phyloP scores from a whole-genome alignment of 306 rosid species.

The Dalbergia cochinchinensis region DNA sequence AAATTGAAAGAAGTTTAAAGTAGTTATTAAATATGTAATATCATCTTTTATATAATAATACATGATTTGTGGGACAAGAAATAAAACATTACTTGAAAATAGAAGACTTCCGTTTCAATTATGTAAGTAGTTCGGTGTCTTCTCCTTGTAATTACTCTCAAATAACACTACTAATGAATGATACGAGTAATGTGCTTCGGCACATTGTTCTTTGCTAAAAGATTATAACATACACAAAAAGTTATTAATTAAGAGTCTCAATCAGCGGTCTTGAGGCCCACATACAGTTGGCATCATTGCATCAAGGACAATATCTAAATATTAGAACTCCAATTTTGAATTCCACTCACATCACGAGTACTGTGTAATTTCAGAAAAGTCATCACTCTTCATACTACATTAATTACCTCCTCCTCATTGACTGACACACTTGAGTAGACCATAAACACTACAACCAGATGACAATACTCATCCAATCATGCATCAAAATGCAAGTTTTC shows the following conservation, averaged over 20 bases:
- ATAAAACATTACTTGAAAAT: too few species aligned
- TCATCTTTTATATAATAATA: too few species aligned
- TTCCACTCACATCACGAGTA: neutral
- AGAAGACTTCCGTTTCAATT: too few species aligned
- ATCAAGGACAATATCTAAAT: neutral
- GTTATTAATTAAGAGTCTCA: neutral
- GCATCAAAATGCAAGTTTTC: slow-evolving; percentile 15
- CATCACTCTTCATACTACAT: neutral
- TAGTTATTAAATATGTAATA: too few species aligned
- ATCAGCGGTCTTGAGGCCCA: slow-evolving; percentile 4
- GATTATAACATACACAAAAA: neutral
- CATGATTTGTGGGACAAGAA: too few species aligned
- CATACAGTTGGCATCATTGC: slow-evolving; percentile 16
- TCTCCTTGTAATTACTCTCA: neutral
- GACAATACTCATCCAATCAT: slow-evolving; percentile 27
- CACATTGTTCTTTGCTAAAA: slow-evolving; percentile 4
- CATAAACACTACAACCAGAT: slow-evolving; percentile 42
- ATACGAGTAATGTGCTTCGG: neutral
- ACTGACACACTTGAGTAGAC: slow-evolving; percentile 18
- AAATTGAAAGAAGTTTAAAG: too few species aligned
- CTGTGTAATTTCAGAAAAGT: neutral
- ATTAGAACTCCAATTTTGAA: slow-evolving; percentile 43
- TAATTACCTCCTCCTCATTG: slow-evolving; percentile 19
- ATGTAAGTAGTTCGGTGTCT: neutral
- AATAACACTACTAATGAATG: neutral